A percentile compares a stretch with the other conserved stretches of the same genome.
Conservation (phyloP, 768 basidiomycete species). For the Xerocomellus chrysenteron region DNA sequence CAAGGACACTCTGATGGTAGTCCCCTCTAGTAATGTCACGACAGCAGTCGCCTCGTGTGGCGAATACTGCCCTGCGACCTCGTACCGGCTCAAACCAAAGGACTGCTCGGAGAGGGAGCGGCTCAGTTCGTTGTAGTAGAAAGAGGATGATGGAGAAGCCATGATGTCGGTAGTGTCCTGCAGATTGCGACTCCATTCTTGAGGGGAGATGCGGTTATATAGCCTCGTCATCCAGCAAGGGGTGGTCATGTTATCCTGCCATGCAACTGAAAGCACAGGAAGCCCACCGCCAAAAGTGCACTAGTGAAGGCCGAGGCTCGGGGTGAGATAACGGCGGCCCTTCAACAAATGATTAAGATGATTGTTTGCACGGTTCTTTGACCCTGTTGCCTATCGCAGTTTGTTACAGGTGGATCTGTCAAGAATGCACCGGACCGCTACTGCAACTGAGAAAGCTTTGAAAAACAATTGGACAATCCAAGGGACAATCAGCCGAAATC, state of each 20-base stretch:
- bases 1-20: conserved; percentile 44
- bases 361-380: conserved; percentile 17
- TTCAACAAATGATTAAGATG: conserved; percentile 22
- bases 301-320: conserved; percentile 2
- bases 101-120: conserved; percentile 57
- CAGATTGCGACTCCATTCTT: conserved; percentile 20
- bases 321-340: conserved; percentile 16
- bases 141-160: conserved; percentile 20
- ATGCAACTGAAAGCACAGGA: background rate
- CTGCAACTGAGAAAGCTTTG: conserved; percentile 1
- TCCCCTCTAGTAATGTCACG: conserved; percentile 58
- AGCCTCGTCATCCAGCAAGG: conserved; percentile 28
- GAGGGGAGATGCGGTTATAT: conserved; percentile 26
- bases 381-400: conserved; percentile 30
- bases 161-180: conserved; percentile 20
- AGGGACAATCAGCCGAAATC: conserved; percentile 9
- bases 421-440: conserved; percentile 8
- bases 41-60: conserved; percentile 50
- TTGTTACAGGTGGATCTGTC: conserved; percentile 14
- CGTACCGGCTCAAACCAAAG: conserved; percentile 52
- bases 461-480: conserved; percentile 1
- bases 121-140: conserved; percentile 48
- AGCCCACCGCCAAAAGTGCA: conserved; percentile 13
- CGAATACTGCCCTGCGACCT: conserved; percentile 36
- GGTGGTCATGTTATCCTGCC: conserved; percentile 22